Evolutionary conservation across 1,139 yeast genomes (phyloP), one percentile per base, ranked within the genome.

Genomic region (Blastobotrys raffinosifermentans): DNA sequence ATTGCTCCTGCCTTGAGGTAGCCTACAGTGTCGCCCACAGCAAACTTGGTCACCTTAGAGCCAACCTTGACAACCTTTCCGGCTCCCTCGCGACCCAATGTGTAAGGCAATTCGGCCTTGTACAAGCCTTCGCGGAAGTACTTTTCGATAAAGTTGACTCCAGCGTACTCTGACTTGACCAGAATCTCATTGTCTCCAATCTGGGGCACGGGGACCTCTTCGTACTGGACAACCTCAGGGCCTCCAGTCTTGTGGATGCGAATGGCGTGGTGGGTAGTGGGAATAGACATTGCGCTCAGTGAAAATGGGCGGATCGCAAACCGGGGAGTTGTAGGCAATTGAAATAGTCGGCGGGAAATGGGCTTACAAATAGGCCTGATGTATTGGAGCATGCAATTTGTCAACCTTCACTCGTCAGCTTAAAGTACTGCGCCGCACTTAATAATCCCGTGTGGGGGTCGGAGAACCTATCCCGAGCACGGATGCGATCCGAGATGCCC

Each of bases 41-140:
- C 58, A 55, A 64, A 78, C 31, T 69, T 60, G 17, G 65, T 60
- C 16, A 83, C 94, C 1, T 69, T 61, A 2, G 63, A 49, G 19
- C 96, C 96, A 14, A 75, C 72, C 14, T 79, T 75, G 25, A 72
- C 91, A 33, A 87, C 75, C 13, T 61, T 72, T 22, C 96, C 96
- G 25, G 82, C 66, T 3, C 89, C 95, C 58, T 87, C 96, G 41
- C 87, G 69, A n/a, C 96, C 96, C 29, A 83, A 67, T 26, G 75
- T 63, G 41, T 67, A 68, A 0, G 96, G 96, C 32, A 66, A 58
- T 10, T n/a, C 6, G 2, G 68, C 55, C 3, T 84, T 80, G 54
- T 86, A 87, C 4, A 80, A 53, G 2, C 96, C 96, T 37, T 66
- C 72, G 54, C 96, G 73, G 66, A 82, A 84, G 62, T 87, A 87